phyloP scores from a whole-genome alignment of 2,329 filamentous ascomycete species.

The Cladosporium sphaerospermum region DNA sequence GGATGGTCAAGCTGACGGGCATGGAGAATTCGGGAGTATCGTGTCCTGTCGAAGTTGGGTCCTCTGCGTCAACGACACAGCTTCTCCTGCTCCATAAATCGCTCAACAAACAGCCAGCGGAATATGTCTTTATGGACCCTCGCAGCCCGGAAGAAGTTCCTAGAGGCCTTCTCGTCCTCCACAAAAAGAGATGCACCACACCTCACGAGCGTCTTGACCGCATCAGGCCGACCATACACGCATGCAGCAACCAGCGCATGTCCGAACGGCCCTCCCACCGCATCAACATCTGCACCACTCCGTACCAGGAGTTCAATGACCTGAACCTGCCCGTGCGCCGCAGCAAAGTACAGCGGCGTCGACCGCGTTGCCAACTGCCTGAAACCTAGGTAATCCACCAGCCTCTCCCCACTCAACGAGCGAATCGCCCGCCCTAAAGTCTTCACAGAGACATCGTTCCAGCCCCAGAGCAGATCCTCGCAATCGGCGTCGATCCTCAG shows the following conservation, averaged over 20 bases:
- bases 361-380: not conserved
- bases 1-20: too few relatives aligned
- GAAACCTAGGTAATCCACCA: not conserved
- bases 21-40: too few relatives aligned
- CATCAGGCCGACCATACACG: not conserved
- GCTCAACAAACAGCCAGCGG: not conserved
- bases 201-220: not conserved
- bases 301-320: not conserved
- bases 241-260: not conserved
- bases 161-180: not conserved
- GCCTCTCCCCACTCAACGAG: not conserved
- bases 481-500: not conserved
- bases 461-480: not conserved
- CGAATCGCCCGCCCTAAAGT: not conserved
- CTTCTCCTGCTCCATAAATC: not conserved
- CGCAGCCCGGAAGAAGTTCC: not conserved
- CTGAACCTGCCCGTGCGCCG: not conserved
- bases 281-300: not conserved
- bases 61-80: not conserved
- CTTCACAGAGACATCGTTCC: not conserved
- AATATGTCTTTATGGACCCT: not conserved
- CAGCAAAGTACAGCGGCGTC: not conserved
- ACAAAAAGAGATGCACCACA: not conserved
- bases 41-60: too few relatives aligned
- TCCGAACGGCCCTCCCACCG: not conserved